phyloP scores from a whole-genome alignment of 2,329 filamentous ascomycete genomes.

The Exophiala mesophila region DNA sequence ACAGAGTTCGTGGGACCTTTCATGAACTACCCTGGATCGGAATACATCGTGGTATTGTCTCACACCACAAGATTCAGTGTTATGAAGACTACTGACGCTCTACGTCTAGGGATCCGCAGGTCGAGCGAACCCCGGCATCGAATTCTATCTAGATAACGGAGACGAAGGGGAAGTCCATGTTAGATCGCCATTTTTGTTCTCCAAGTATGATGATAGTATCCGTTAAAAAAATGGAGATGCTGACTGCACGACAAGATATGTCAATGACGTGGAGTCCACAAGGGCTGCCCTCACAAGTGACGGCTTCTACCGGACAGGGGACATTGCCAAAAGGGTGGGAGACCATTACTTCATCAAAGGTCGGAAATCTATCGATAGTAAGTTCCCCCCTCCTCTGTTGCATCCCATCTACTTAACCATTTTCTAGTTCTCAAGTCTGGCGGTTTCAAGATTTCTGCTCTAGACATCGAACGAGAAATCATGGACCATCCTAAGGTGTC shows the following conservation, averaged over 20 bases:
- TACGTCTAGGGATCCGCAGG: slow-evolving; percentile 27
- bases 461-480: slow-evolving; percentile 46
- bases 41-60: neutral
- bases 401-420: neutral
- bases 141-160: slow-evolving; percentile 38
- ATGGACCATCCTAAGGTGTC: slow-evolving; percentile 41
- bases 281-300: slow-evolving; percentile 20
- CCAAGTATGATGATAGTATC: slow-evolving; percentile 34
- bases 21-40: slow-evolving; percentile 31
- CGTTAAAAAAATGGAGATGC: slow-evolving; percentile 21
- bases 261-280: slow-evolving; percentile 29
- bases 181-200: slow-evolving; percentile 37
- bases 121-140: slow-evolving; percentile 33
- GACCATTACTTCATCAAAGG: slow-evolving; percentile 42
- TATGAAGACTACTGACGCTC: too few relatives aligned
- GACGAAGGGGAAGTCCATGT: slow-evolving; percentile 45
- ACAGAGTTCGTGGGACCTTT: slow-evolving; percentile 42
- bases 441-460: slow-evolving; percentile 45
- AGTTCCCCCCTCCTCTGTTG: slow-evolving; percentile 36
- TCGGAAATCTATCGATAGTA: slow-evolving; percentile 43
- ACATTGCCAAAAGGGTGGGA: slow-evolving; percentile 26
- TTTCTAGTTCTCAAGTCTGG: slow-evolving; percentile 13
- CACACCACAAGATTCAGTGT: slow-evolving; percentile 17
- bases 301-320: slow-evolving; percentile 39
- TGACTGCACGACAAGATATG: slow-evolving; percentile 25